phyloP scores from a whole-genome alignment of 2,329 filamentous ascomycete species.

The Ceratocystis alfenasii region DNA sequence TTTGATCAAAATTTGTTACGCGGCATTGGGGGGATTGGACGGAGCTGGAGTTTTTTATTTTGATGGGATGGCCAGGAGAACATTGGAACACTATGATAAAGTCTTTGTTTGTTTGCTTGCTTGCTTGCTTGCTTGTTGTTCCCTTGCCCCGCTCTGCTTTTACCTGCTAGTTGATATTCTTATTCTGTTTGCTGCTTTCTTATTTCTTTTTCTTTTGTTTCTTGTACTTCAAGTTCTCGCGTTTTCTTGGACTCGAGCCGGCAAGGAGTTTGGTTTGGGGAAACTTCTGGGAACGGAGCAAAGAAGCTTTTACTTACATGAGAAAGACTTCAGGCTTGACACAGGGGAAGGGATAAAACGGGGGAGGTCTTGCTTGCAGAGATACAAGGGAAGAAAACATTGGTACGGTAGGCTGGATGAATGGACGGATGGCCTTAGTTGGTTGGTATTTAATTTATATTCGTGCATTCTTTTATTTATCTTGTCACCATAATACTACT shows the following conservation, averaged over 20 bases:
- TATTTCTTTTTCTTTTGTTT: constrained; percentile 14
- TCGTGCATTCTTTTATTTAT: background rate
- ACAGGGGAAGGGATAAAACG: background rate
- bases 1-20: constrained; percentile 15
- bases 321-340: background rate
- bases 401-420: background rate
- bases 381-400: background rate
- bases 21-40: constrained; percentile 18
- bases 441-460: constrained; percentile 9
- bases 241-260: background rate
- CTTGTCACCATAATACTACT: background rate
- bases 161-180: constrained; percentile 18
- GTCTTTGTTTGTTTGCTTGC: constrained; percentile 13
- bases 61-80: constrained; percentile 15
- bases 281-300: background rate
- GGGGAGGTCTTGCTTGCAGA: background rate
- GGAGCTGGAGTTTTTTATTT: constrained; percentile 20
- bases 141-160: too few species aligned
- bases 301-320: background rate
- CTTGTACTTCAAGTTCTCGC: constrained; percentile 3
- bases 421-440: background rate
- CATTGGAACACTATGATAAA: constrained; percentile 8
- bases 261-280: background rate
- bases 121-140: constrained; percentile 22
- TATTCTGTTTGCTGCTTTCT: constrained; percentile 10